Conservation (phyloP, 1,284 basidiomycete species). For the Cryptococcus maquisensis region DNA sequence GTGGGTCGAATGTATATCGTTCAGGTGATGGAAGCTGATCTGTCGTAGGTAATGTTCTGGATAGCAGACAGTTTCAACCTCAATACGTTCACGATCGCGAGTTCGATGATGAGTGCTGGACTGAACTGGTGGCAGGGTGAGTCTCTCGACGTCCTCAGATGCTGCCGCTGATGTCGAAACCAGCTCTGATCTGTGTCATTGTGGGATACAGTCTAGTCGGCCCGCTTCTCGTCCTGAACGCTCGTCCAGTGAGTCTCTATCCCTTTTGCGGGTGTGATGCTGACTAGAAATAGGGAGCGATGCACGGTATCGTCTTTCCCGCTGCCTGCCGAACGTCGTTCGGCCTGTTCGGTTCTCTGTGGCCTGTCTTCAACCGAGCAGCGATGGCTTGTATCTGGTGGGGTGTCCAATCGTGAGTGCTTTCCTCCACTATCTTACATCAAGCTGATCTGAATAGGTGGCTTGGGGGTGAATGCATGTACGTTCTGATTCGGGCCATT, state of each 20-base stretch:
- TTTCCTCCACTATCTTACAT: too few species aligned
- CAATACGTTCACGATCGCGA: slow-evolving; percentile 60
- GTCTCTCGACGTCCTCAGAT: background rate
- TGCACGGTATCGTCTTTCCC: slow-evolving; percentile 77
- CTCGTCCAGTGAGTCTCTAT: slow-evolving; percentile 59
- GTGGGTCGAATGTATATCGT: slow-evolving; percentile 15
- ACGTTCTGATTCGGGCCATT: slow-evolving; percentile 66
- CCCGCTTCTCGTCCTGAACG: slow-evolving; percentile 71
- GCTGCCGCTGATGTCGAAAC: background rate
- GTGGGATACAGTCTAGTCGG: slow-evolving; percentile 69
- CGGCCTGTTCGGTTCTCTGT: slow-evolving; percentile 63
- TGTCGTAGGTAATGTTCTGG: slow-evolving; percentile 56
- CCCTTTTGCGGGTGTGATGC: background rate
- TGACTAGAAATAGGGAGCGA: slow-evolving; percentile 47
- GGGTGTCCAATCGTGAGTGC: slow-evolving; percentile 57
- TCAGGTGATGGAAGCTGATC: background rate
- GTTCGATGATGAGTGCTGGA: slow-evolving; percentile 66
- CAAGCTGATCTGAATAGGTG: slow-evolving; percentile 50
- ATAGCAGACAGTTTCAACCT: slow-evolving; percentile 75
- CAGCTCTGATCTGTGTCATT: slow-evolving; percentile 59
- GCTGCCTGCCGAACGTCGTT: slow-evolving; percentile 70
- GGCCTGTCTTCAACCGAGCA: slow-evolving; percentile 72
- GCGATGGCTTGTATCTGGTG: slow-evolving; percentile 61
- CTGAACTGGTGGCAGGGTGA: slow-evolving; percentile 57
- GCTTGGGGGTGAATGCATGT: slow-evolving; percentile 64